These are phyloP conservation scores for Malus domestica DNA, from an alignment of 306 rosid species.

Conservation along the genomic window ASM211411v1 NC_041794.1:23818001-23818500, in stretches of 20 bases:
- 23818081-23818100: constrained; percentile 32
- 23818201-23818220: constrained; percentile 32
- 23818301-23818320: not conserved
- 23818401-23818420: not conserved
- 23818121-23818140: constrained; percentile 46
- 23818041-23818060: not conserved
- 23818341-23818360: not conserved
- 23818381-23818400: not conserved
- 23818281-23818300: not conserved
- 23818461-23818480: not conserved
- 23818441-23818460: not conserved
- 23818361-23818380: not conserved
- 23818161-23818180: constrained; percentile 30
- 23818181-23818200: not conserved
- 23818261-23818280: not conserved
- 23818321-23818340: not conserved
- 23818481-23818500: not conserved
- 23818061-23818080: constrained; percentile 53
- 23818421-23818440: not conserved
- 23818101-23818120: constrained; percentile 46
- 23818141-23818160: constrained; percentile 34
- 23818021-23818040: no score
- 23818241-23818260: not conserved
- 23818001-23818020: not conserved
- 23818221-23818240: not conserved